A percentile compares a stretch with the other conserved stretches of the same genome.
Conservation (phyloP, 1,284 basidiomycete genomes). For the Apiotrichum domesticum region DNA sequence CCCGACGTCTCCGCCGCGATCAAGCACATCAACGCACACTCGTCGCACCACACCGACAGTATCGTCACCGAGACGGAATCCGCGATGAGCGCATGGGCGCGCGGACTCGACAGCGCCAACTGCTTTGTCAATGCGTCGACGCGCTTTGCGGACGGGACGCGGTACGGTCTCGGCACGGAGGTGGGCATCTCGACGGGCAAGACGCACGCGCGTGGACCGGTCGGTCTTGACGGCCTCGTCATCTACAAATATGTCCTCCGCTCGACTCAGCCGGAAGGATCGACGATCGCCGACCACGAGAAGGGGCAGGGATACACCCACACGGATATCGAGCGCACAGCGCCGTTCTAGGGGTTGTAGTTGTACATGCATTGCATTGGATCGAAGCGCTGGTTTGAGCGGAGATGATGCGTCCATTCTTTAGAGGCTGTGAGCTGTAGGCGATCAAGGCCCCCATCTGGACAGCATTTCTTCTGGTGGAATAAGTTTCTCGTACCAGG, state of each 20-base stretch:
- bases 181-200: slow-evolving; percentile 96
- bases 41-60: slow-evolving; percentile 89
- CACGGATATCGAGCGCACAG: slow-evolving; percentile 39
- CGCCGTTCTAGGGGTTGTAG: slow-evolving; percentile 28
- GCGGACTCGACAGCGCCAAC: slow-evolving; percentile 84
- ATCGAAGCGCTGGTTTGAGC: no score
- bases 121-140: slow-evolving; percentile 93
- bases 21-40: slow-evolving; percentile 83
- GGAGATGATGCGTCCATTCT: no score
- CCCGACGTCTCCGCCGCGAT: slow-evolving; percentile 69
- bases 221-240: slow-evolving; percentile 88
- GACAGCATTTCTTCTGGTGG: no score
- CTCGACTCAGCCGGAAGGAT: slow-evolving; percentile 65
- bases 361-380: slow-evolving; percentile 10
- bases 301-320: slow-evolving; percentile 70
- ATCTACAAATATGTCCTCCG: slow-evolving; percentile 90
- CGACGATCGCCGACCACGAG: slow-evolving; percentile 57
- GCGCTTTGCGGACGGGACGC: slow-evolving; percentile 92
- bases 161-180: slow-evolving; percentile 96
- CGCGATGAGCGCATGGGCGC: slow-evolving; percentile 68
- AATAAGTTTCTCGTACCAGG: no score
- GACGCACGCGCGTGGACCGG: slow-evolving; percentile 94
- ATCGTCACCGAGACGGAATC: slow-evolving; percentile 78
- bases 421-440: no score
- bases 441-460: no score